A percentile compares a stretch with the other conserved stretches of the same genome.
phyloP scores from a whole-genome alignment of 495 filamentous ascomycete species.

The Aspergillus panamensis region DNA sequence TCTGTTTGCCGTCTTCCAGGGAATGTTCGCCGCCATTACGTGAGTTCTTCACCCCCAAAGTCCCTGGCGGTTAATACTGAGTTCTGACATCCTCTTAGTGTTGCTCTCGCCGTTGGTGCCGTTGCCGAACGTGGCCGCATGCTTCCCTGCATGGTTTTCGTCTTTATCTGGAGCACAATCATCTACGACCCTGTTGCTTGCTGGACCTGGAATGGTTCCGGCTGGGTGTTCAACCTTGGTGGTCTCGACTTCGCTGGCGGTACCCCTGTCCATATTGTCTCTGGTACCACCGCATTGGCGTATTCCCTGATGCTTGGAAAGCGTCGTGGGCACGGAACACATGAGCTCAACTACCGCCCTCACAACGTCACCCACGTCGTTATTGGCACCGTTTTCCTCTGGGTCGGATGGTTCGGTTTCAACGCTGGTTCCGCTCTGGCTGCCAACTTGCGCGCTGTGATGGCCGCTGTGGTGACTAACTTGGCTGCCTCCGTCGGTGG shows the following conservation, averaged over 20 bases:
- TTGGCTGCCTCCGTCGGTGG: slow-evolving; percentile 65
- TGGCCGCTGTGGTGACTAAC: slow-evolving; percentile 58
- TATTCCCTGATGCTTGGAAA: slow-evolving; percentile 82
- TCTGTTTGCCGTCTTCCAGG: slow-evolving; percentile 90
- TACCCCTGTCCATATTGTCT: slow-evolving; percentile 93
- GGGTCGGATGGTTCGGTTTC: slow-evolving; percentile 99
- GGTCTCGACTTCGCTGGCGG: slow-evolving; percentile 95
- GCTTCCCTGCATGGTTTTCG: slow-evolving; percentile 91
- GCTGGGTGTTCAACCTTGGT: slow-evolving; percentile 81
- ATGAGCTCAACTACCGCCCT: slow-evolving; percentile 92
- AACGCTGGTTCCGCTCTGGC: slow-evolving; percentile 90
- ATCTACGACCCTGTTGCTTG: slow-evolving; percentile 96
- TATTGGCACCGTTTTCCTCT: slow-evolving; percentile 94
- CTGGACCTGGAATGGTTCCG: slow-evolving; percentile 93
- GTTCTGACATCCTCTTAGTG: slow-evolving; percentile 39
- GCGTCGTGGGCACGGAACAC: slow-evolving; percentile 76
- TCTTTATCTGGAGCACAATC: slow-evolving; percentile 92
- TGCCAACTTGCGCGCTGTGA: slow-evolving; percentile 76
- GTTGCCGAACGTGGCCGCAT: slow-evolving; percentile 92
- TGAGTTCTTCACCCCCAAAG: slow-evolving; percentile 37
- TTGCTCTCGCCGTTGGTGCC: slow-evolving; percentile 88
- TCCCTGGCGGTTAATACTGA: neutral
- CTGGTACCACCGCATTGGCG: slow-evolving; percentile 84
- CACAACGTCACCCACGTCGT: slow-evolving; percentile 98
- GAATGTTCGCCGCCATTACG: slow-evolving; percentile 97